These are phyloP conservation scores for Parathielavia hyrcaniae DNA, from an alignment of 495 filamentous ascomycete species.

Conservation along the genomic window DNA sequence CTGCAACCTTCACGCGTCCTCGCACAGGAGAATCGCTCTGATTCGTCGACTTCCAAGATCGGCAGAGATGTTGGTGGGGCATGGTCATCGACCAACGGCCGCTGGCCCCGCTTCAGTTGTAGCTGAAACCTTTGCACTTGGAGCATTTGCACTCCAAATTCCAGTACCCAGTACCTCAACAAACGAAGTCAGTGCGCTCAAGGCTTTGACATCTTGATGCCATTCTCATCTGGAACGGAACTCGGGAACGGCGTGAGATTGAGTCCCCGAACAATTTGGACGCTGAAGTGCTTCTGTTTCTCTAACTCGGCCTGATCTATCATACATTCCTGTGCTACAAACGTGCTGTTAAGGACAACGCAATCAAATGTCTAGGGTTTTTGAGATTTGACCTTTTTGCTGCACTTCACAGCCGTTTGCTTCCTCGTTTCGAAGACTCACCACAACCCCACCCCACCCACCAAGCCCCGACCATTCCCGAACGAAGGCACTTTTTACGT, in stretches of 20 bases:
- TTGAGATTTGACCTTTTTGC: neutral
- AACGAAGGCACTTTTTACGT: conserved; percentile 7
- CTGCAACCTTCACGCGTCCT: neutral
- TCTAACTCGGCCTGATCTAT: neutral
- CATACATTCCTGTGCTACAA: neutral
- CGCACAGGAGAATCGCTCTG: neutral
- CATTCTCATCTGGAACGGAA: neutral
- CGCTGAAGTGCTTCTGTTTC: neutral
- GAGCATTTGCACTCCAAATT: neutral
- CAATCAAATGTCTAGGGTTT: neutral
- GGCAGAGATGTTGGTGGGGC: neutral
- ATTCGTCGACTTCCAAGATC: neutral
- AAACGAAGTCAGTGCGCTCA: neutral
- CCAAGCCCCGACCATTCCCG: conserved; percentile 18
- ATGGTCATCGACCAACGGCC: neutral
- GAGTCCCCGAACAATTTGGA: neutral
- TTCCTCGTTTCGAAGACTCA: neutral
- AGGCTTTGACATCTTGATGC: neutral
- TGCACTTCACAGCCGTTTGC: too few relatives aligned
- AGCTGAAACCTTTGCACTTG: neutral
- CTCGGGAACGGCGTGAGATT: neutral
- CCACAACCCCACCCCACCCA: neutral
- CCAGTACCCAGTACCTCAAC: conserved; percentile 4
- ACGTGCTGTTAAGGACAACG: neutral
- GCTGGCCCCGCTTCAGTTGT: neutral